phyloP scores from a whole-genome alignment of 495 filamentous ascomycete species.

The Talaromyces trachyspermus region DNA sequence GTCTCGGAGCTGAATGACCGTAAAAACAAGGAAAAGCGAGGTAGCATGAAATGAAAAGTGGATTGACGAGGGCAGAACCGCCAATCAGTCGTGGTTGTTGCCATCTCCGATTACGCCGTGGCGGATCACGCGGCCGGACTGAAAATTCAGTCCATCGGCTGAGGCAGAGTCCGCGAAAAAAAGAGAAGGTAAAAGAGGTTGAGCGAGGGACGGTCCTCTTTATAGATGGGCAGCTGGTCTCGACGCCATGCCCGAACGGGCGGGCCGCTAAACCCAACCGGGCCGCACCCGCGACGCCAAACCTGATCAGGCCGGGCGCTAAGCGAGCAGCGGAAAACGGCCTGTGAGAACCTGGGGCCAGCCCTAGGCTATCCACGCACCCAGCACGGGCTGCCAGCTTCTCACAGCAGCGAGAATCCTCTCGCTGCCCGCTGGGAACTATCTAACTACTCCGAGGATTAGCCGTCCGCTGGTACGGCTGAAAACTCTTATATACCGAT shows the following conservation, averaged over 20 bases:
- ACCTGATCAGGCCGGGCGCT: not conserved
- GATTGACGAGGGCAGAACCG: not conserved
- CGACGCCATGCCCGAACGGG: slow-evolving; percentile 6
- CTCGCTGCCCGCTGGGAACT: too few relatives aligned
- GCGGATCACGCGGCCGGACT: not conserved
- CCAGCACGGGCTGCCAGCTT: too few relatives aligned
- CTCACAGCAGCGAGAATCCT: too few relatives aligned
- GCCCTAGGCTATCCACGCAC: too few relatives aligned
- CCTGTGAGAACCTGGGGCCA: slow-evolving; percentile 1
- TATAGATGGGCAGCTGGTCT: slow-evolving; percentile 1
- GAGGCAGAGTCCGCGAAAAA: not conserved
- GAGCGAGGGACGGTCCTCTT: slow-evolving; percentile 3
- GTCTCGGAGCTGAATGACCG: not conserved
- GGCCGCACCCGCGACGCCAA: not conserved
- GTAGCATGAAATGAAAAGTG: not conserved
- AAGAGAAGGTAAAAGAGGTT: slow-evolving; percentile 3
- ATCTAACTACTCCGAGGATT: too few relatives aligned
- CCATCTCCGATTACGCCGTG: not conserved
- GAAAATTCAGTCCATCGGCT: not conserved
- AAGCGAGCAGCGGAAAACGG: not conserved
- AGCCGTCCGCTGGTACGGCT: too few relatives aligned
- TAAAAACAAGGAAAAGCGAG: not conserved
- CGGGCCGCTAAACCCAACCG: slow-evolving; percentile 4
- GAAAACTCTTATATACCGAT: too few relatives aligned
- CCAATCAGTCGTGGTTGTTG: slow-evolving; percentile 2